Conservation (phyloP, 2,329 filamentous ascomycete genomes). For the Phialophora tarda region DNA sequence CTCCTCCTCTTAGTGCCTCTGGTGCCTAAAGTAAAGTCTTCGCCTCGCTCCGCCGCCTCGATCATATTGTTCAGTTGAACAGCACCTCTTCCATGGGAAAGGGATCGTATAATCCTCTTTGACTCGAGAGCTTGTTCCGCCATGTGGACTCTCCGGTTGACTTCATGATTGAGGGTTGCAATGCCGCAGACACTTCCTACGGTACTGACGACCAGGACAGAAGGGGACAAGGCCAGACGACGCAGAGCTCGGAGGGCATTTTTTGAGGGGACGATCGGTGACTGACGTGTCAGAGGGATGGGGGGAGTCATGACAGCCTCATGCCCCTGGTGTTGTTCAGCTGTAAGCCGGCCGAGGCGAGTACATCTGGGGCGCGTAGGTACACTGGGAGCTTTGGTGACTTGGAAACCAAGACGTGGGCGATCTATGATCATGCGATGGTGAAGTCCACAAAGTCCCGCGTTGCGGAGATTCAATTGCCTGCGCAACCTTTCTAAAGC, state of each 20-base stretch:
- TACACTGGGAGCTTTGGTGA: not conserved
- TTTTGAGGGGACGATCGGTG: slow-evolving; percentile 48
- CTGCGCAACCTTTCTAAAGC: not conserved
- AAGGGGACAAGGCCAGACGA: slow-evolving; percentile 45
- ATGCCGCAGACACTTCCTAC: slow-evolving; percentile 49
- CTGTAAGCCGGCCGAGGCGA: not conserved
- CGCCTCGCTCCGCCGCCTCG: slow-evolving; percentile 52
- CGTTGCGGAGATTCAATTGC: slow-evolving; percentile 3
- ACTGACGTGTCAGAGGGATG: slow-evolving; percentile 1
- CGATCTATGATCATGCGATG: not conserved
- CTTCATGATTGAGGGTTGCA: slow-evolving; percentile 51
- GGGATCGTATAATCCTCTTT: slow-evolving; percentile 51
- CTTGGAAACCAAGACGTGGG: not conserved
- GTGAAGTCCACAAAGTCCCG: not conserved
- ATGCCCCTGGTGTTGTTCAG: not conserved
- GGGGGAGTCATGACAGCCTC: slow-evolving; percentile 20
- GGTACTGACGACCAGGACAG: slow-evolving; percentile 42
- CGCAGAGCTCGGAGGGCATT: slow-evolving; percentile 52
- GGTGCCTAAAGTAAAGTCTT: slow-evolving; percentile 49
- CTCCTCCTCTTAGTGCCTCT: slow-evolving; percentile 42
- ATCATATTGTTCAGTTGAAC: slow-evolving; percentile 49
- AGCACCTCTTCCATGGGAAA: slow-evolving; percentile 41
- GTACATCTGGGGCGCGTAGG: not conserved
- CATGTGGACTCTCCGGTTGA: slow-evolving; percentile 48
- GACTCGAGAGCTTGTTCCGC: slow-evolving; percentile 53